These are phyloP conservation scores for Mesembryanthemum crystallinum DNA, from an alignment of 148 eudicot genomes.

Conservation along the genomic window DNA sequence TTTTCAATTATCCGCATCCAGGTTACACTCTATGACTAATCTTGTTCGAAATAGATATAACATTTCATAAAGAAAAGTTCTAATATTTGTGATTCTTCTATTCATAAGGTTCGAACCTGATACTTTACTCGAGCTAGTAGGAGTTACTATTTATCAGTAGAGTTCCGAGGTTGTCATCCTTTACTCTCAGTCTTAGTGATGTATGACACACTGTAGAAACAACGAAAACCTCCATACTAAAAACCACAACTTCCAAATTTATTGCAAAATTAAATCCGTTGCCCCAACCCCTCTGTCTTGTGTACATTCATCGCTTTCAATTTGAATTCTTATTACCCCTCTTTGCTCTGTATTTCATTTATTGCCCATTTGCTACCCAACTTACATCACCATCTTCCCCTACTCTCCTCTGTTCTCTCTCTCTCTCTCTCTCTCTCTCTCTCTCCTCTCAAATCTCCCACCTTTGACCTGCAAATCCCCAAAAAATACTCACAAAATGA, in stretches of 20 bases:
- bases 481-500: not conserved
- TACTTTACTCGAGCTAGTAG: no score
- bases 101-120: no score
- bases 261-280: slow-evolving; percentile 24
- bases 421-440: no score
- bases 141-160: no score
- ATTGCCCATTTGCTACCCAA: slow-evolving; percentile 21
- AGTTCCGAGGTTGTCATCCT: no score
- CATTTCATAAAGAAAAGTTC: no score
- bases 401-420: slow-evolving; percentile 2
- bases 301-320: slow-evolving; percentile 22
- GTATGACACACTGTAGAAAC: slow-evolving; percentile 2
- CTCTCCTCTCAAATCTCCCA: slow-evolving; percentile 11
- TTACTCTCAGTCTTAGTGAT: slow-evolving; percentile 9
- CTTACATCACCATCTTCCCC: slow-evolving; percentile 28
- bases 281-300: slow-evolving; percentile 10
- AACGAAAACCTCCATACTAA: not conserved
- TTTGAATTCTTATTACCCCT: slow-evolving; percentile 18
- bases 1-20: not conserved
- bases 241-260: not conserved
- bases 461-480: slow-evolving; percentile 35
- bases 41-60: no score
- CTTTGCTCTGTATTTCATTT: slow-evolving; percentile 22
- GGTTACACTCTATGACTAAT: no score
- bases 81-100: no score